Conservation (phyloP, 441 rosid genomes). For the Syzygium malaccense region DNA sequence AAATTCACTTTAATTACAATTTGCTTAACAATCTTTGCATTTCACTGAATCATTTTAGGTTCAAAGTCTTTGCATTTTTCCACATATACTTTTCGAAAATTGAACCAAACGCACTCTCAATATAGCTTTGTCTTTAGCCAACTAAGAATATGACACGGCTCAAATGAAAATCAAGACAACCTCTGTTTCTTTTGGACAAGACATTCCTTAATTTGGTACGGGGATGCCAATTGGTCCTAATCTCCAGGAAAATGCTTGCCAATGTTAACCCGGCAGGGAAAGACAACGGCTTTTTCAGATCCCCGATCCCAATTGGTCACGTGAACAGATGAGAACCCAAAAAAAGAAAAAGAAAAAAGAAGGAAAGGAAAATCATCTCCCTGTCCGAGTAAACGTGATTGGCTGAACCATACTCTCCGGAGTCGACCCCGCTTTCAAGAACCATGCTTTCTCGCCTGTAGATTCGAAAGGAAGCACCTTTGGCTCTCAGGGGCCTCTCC, state of each 20-base stretch:
- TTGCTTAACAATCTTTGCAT: too few species aligned
- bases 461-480: background rate
- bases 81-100: too few species aligned
- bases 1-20: background rate
- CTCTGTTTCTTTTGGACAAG: background rate
- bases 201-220: background rate
- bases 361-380: background rate
- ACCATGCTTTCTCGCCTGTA: background rate
- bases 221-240: background rate
- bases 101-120: background rate
- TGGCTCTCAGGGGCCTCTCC: background rate
- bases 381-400: background rate
- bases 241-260: background rate
- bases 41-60: too few species aligned
- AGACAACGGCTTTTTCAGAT: background rate
- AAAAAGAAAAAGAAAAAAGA: background rate
- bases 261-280: background rate
- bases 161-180: background rate
- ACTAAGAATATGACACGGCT: background rate
- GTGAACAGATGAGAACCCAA: background rate
- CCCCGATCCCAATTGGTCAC: background rate
- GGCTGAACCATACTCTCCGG: background rate
- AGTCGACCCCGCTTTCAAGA: background rate
- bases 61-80: too few species aligned
- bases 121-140: background rate